A percentile compares a stretch with the other conserved stretches of the same genome.
phyloP scores from a whole-genome alignment of 2,329 filamentous ascomycete genomes.

The Xylariaceae sp. region DNA sequence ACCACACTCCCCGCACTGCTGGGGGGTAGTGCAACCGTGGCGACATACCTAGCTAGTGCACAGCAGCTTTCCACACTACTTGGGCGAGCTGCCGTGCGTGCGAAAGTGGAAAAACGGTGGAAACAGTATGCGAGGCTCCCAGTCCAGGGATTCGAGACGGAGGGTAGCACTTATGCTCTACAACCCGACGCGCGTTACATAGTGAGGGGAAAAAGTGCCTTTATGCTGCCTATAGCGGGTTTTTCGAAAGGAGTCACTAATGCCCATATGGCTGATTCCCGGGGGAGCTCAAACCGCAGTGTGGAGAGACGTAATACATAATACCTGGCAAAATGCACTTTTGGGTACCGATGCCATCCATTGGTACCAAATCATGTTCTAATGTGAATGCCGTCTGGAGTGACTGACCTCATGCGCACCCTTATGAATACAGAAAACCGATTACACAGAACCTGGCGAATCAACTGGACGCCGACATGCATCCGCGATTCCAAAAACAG shows the following conservation, averaged over 20 bases:
- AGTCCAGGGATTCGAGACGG: constrained; percentile 21
- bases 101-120: constrained; percentile 34
- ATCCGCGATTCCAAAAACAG: background rate
- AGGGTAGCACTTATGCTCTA: constrained; percentile 28
- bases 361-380: constrained; percentile 1
- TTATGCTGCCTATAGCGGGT: constrained; percentile 1
- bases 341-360: background rate
- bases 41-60: constrained; percentile 14
- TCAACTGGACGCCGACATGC: background rate
- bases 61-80: constrained; percentile 20
- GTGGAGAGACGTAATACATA: constrained; percentile 21
- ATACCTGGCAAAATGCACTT: constrained; percentile 13
- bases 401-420: too few relatives aligned
- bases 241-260: constrained; percentile 2
- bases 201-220: constrained; percentile 3
- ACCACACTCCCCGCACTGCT: constrained; percentile 24
- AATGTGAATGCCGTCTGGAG: background rate
- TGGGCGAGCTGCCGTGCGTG: constrained; percentile 28
- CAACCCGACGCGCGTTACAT: constrained; percentile 24
- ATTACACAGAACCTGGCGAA: background rate
- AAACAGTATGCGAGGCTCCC: constrained; percentile 34
- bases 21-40: constrained; percentile 11
- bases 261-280: constrained; percentile 10
- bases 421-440: background rate
- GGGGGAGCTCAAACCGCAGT: background rate